Evolutionary conservation across 2,329 filamentous ascomycete species (phyloP).

Genomic region (Monilinia polystroma): DNA sequence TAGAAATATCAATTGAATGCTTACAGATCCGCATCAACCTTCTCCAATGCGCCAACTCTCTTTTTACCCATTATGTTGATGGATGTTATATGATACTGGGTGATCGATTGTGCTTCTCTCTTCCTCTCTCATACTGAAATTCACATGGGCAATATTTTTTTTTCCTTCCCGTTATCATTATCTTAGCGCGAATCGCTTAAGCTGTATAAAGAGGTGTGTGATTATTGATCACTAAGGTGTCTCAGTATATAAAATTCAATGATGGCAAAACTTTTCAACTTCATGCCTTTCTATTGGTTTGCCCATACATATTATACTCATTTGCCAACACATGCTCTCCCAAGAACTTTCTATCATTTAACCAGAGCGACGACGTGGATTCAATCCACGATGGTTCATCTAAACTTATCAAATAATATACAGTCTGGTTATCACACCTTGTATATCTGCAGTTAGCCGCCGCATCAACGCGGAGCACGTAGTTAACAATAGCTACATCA

Average conservation of each 20-base stretch:
- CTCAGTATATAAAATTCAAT: background rate
- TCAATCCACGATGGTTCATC: constrained; percentile 13
- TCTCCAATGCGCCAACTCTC: constrained; percentile 89
- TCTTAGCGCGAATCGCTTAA: constrained; percentile 21
- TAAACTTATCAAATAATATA: constrained; percentile 12
- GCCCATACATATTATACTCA: background rate
- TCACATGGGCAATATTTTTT: constrained; percentile 10
- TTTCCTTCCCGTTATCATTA: constrained; percentile 23
- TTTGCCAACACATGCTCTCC: constrained; percentile 21
- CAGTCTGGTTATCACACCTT: background rate
- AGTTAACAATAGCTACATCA: constrained; percentile 14
- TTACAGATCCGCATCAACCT: constrained; percentile 85
- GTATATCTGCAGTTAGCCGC: background rate
- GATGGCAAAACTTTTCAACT: constrained; percentile 7
- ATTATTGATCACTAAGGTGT: background rate
- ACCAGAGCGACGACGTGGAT: constrained; percentile 19
- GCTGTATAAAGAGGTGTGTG: background rate
- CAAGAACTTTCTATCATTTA: constrained; percentile 5
- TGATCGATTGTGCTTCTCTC: constrained; percentile 8
- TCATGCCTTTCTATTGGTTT: constrained; percentile 6
- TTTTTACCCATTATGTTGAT: constrained; percentile 68
- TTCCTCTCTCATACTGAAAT: constrained; percentile 1
- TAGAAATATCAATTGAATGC: constrained; percentile 38
- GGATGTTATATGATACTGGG: background rate
- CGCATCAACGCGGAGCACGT: constrained; percentile 22